Conservation (phyloP, 768 basidiomycete species). For the Clathrus columnatus region DNA sequence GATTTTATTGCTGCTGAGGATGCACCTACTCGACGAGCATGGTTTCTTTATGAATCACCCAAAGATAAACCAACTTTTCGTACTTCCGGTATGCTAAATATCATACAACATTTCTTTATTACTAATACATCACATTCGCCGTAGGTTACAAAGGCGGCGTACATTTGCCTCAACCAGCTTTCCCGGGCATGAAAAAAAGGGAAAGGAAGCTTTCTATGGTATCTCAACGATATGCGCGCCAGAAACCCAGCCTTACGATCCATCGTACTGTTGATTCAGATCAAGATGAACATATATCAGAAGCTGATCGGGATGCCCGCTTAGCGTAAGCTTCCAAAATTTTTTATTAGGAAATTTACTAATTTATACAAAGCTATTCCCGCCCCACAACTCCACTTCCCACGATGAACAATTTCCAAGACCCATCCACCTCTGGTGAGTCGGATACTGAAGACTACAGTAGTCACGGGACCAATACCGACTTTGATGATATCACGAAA, state of each 20-base stretch:
- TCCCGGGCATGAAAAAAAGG: neutral
- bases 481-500: constrained; percentile 1
- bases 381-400: constrained; percentile 38
- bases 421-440: constrained; percentile 61
- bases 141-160: constrained; percentile 14
- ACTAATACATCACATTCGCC: too few relatives aligned
- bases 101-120: too few relatives aligned
- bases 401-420: constrained; percentile 19
- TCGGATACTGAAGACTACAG: constrained; percentile 38
- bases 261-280: constrained; percentile 45
- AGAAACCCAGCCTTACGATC: neutral
- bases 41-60: constrained; percentile 30
- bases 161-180: constrained; percentile 17
- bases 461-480: constrained; percentile 32
- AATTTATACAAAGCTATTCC: constrained; percentile 33
- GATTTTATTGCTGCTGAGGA: constrained; percentile 70
- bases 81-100: neutral
- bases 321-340: constrained; percentile 43
- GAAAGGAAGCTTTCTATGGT: neutral
- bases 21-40: constrained; percentile 51
- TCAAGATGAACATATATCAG: constrained; percentile 50
- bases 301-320: constrained; percentile 62
- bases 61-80: neutral
- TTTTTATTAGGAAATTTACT: neutral
- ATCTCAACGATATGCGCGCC: neutral